Percentiles rank a stretch among this genome's conserved stretches.
These are phyloP conservation scores for Sicyos edulis DNA, from an alignment of 306 rosid species.

Conservation along the genomic window DNA sequence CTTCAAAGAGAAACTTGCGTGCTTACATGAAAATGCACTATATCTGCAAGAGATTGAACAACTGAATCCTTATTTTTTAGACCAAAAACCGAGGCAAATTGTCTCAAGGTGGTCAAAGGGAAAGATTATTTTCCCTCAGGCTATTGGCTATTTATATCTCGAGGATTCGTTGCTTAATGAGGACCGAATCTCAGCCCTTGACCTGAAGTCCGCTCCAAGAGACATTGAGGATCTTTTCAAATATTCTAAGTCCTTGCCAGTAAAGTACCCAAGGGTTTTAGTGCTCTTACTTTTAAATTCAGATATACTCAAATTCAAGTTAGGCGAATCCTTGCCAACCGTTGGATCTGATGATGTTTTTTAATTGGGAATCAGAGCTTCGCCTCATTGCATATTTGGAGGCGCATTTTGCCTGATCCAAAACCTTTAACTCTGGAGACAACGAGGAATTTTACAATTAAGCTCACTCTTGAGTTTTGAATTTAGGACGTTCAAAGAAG, in stretches of 20 bases:
- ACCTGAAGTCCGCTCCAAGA: background rate
- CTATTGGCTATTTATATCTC: background rate
- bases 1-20: background rate
- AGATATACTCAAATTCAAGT: conserved; percentile 3
- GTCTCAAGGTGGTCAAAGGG: background rate
- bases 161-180: background rate
- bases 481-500: too few species aligned
- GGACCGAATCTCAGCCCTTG: background rate
- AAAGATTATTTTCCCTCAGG: background rate
- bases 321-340: background rate
- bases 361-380: too few species aligned
- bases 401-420: too few species aligned
- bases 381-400: too few species aligned
- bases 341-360: background rate
- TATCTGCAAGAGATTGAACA: background rate
- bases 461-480: too few species aligned
- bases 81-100: background rate
- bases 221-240: background rate
- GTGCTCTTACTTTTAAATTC: background rate
- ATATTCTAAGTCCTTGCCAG: background rate
- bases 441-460: too few species aligned
- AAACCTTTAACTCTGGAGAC: too few species aligned
- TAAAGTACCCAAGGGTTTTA: background rate
- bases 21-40: background rate
- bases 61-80: background rate